Base-by-base conservation (phyloP, 2,329 filamentous ascomycete genomes). In the Microthyrium microscopicum region DNA sequence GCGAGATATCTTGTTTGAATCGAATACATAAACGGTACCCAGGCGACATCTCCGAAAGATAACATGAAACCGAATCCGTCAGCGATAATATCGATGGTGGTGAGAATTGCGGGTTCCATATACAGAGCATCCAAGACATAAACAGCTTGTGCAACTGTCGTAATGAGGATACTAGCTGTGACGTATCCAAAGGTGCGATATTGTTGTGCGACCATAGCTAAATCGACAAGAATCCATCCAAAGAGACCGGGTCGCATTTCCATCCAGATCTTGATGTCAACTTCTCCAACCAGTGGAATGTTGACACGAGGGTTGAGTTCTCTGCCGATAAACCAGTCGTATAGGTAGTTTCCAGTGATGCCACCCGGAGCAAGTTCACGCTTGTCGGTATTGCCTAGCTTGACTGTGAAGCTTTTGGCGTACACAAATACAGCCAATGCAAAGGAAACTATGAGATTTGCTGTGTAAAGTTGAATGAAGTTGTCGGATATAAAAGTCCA, bases 31-130 rank as follows among this genome's bases (percentile, higher is more conserved):
- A 92, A 92, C 1, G 87, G 87, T 3, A 94, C 70, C 87, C 87
- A 95, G 40, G 79, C 80, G 5, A 94, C 65, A 47, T 95, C 87
- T 36, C 84, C 87, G 51, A 94, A 94, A 2, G 81, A 66, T 21
- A 95, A 67, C 87, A 95, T 95, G 61, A 83, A 83, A 34, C 87
- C 87, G 45, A 95, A 93, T 5, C 87, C 87, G 46, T 95, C 87
- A 26, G 75, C 81, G 33, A 77, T 92, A 43, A 94, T 78, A 50
- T 95, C 87, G 58, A 95, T 94, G 20, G 84, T 94, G 2, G 85
- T 94, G 42, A 94, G 61, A 40, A 94, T 78, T 2, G 83, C 78
- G 0, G 80, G 68, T 54, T 95, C 87, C 68, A 87, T 89, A 62
- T 76, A 84, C 42, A 83, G 72, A 5, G 74, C 73, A 51, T 95